Percentiles rank a stretch among this genome's conserved stretches.
These are phyloP conservation scores for Pelargonium cotyledonis DNA, from an alignment of 441 rosid species.

Conservation along the genomic window DNA sequence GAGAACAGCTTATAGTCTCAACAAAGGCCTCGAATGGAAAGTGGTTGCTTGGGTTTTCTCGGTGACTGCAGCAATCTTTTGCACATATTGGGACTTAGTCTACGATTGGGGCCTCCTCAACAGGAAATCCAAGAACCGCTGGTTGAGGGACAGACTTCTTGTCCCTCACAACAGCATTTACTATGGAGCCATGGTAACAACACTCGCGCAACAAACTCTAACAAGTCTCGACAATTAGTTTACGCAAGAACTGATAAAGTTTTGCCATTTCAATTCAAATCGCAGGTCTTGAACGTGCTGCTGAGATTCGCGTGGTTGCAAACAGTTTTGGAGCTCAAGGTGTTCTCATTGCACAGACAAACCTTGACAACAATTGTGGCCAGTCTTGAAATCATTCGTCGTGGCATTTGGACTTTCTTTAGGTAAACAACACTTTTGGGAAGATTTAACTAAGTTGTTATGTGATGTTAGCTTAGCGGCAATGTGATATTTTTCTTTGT, in stretches of 20 bases:
- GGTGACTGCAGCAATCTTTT: slow-evolving; percentile 10
- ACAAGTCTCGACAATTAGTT: no score
- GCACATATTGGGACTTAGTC: slow-evolving; percentile 18
- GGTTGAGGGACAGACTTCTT: no score
- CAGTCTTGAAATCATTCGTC: slow-evolving; percentile 4
- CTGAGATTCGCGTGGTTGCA: slow-evolving; percentile 7
- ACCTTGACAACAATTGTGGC: not conserved
- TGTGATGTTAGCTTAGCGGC: no score
- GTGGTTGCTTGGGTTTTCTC: slow-evolving; percentile 11
- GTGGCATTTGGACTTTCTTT: slow-evolving; percentile 5
- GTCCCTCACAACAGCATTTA: no score
- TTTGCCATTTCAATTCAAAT: no score
- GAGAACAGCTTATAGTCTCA: slow-evolving; percentile 1
- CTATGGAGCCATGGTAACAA: no score
- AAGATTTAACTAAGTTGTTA: no score
- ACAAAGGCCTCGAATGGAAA: slow-evolving; percentile 3
- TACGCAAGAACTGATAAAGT: no score
- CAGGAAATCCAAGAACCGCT: no score
- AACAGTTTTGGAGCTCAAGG: not conserved
- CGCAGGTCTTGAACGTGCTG: not conserved
- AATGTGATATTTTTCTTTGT: no score
- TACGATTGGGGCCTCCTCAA: slow-evolving; percentile 19
- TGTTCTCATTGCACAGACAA: slow-evolving; percentile 1
- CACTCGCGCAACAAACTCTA: no score
- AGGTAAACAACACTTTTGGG: no score